Evolutionary conservation across 2,329 filamentous ascomycete genomes (phyloP).

Genomic region (Colletotrichum salicis): DNA sequence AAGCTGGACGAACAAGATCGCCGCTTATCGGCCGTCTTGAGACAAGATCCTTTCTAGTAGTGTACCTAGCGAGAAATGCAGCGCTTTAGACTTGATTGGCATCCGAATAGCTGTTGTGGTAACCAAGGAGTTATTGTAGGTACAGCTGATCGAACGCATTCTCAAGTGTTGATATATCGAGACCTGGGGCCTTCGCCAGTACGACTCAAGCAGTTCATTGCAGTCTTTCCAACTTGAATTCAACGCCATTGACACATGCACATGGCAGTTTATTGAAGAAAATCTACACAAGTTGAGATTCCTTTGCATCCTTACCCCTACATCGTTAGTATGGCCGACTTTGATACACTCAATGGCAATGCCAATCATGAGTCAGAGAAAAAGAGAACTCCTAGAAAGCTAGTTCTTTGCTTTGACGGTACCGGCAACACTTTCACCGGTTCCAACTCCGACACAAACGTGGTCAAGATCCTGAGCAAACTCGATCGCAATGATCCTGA

Average conservation of each 20-base stretch:
- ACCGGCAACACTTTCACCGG: slow-evolving; percentile 59
- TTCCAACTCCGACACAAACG: slow-evolving; percentile 62
- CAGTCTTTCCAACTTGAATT: background rate
- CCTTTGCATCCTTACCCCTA: background rate
- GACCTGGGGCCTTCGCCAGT: background rate
- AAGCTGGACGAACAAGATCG: background rate
- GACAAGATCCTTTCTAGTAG: background rate
- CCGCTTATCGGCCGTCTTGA: background rate
- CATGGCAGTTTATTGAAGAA: no score
- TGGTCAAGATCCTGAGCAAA: slow-evolving; percentile 61
- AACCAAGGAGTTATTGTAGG: background rate
- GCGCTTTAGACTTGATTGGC: background rate
- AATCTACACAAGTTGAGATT: background rate
- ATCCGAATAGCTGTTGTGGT: background rate
- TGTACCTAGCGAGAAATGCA: background rate
- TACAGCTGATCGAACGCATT: background rate
- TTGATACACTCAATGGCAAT: background rate
- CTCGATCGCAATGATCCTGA: slow-evolving; percentile 55
- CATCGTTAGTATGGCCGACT: background rate
- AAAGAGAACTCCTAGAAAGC: slow-evolving; percentile 45
- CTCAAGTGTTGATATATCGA: background rate
- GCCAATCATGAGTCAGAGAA: background rate
- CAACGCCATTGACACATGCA: background rate
- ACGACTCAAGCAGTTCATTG: background rate
- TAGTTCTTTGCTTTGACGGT: slow-evolving; percentile 61